Evolutionary conservation across 2,329 filamentous ascomycete genomes (phyloP), one percentile per base, ranked within the genome.

Genomic region (Zymoseptoria crescenta): DNA sequence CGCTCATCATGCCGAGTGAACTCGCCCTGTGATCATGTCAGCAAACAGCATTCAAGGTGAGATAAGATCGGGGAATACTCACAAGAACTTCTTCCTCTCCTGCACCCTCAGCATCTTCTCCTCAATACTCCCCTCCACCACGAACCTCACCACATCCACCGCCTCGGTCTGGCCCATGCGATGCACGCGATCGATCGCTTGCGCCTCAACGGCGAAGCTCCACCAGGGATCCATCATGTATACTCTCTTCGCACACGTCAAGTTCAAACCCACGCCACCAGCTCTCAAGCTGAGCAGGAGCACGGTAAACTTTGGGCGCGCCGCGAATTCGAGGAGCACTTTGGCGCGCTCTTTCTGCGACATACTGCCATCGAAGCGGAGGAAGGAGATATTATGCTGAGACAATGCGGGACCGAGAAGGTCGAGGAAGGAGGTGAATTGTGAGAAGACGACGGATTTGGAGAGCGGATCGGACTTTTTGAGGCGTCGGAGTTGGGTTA

Each of bases 191-290:
- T 99, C 94, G 69, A 99, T 97, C 8, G 94, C 94, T 75, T 99
- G 94, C 4, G 92, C 91, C 75, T 99, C 94, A 10, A 97, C 87
- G 0, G 94, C 92, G 74, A 93, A 99, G 71, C 89, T 95, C 94
- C 94, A 99, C 94, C 94, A 99, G 0, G 94, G 94, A 74, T 99
- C 94, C 94, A 99, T 97, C 89, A 99, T 95, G 77, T 88, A 99
- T 4, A 99, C 95, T 56, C 89, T 81, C 64, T 87, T 90, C 5
- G 94, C 94, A 65, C 86, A 87, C 0, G 93, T 97, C 62, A 99
- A 75, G 70, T 99, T 99, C 50, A 99, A 79, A 0, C 94, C 94
- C 0, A 99, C 94, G 24, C 94, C 95, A 4, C 95, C 94, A 0
- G 95, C 94, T 20, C 91, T 83, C 58, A 99, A 78, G 67, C 87